Base-by-base conservation (phyloP, 352 stramenopile species). In the Pythium myriotylum region DNA sequence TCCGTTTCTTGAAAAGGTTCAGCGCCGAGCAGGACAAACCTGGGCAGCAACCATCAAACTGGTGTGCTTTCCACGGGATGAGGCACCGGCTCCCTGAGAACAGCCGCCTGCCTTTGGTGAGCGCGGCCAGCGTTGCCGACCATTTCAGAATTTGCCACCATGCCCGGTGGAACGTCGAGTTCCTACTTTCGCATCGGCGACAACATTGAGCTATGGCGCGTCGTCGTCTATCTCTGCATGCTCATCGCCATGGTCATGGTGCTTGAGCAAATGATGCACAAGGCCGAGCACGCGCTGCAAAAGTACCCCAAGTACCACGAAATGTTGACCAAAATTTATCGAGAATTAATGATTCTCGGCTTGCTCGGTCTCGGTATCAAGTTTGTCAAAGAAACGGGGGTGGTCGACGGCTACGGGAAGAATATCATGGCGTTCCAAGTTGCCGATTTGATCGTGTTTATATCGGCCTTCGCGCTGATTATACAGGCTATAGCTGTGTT, bases 231-330 rank as follows among this genome's bases (percentile, higher is more conserved):
- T 13, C 60, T 90, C 29, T 80, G 62, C 45, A 54, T 86, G 35
- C 63, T 90, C 27, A 78, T 81, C 3, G 54, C 76, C 16, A 75
- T 60, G 52, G 61, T 90, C 16, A 69, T 88, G 17, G 13, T 79
- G n/a, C 72, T 90, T 9, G 80, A 90, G 48, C 56, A 67, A 1
- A 51, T 45, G 20, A 71, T 90, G 53, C 78, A 90, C 45, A 37
- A 60, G 19, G 58, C 85, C 8, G 74, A 90, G 35, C 73, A 86
- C 57, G 64, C 72, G 51, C 59, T 86, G 23, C 54, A 73, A 4
- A 67, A 62, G 20, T 83, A 80, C 51, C 72, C 74, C 17, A 90
- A 88, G 58, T 90, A 87, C 54, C 57, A 83, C 48, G 73, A 88
- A 23, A 90, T 90, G 72, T 54, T 88, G 20, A 77, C 64, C 4